phyloP scores from a whole-genome alignment of 106 monocot species.

The Allium cepa region DNA sequence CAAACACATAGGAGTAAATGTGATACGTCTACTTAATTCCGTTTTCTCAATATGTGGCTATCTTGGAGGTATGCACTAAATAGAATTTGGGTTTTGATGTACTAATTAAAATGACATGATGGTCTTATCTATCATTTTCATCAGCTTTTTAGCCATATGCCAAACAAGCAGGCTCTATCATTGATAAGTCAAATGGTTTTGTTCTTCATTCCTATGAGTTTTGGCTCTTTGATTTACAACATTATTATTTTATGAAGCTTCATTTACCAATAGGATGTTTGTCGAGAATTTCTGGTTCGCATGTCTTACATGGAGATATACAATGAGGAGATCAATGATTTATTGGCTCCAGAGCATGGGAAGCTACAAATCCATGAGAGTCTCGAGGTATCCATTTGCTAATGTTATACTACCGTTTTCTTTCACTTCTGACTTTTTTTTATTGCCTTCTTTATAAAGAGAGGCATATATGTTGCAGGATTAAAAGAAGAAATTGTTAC shows the following conservation, averaged over 20 bases:
- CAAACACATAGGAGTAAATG: too few species aligned
- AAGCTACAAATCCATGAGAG: slow-evolving; percentile 93
- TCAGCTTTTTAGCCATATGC: too few species aligned
- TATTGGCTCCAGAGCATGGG: slow-evolving; percentile 89
- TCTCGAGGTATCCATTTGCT: slow-evolving; percentile 47
- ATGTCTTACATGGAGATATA: slow-evolving; percentile 99
- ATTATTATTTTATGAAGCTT: not conserved
- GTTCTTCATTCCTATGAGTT: not conserved
- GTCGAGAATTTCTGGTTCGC: slow-evolving; percentile 84
- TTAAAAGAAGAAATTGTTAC: slow-evolving; percentile 93
- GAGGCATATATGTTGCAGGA: slow-evolving; percentile 97
- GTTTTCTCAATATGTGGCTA: too few species aligned
- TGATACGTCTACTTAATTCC: too few species aligned
- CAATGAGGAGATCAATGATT: slow-evolving; percentile 97
- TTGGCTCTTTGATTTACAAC: not conserved
- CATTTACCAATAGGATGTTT: slow-evolving; percentile 32
- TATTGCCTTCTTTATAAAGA: slow-evolving; percentile 24
- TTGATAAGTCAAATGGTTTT: not conserved
- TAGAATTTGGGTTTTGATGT: too few species aligned
- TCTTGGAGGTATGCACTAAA: too few species aligned
- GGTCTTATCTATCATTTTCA: too few species aligned
- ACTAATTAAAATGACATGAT: too few species aligned
- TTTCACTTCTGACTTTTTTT: not conserved
- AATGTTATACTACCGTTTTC: not conserved
- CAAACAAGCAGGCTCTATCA: too few species aligned